Conservation (phyloP, 2,329 filamentous ascomycete genomes). For the Pseudogymnoascus sp. region DNA sequence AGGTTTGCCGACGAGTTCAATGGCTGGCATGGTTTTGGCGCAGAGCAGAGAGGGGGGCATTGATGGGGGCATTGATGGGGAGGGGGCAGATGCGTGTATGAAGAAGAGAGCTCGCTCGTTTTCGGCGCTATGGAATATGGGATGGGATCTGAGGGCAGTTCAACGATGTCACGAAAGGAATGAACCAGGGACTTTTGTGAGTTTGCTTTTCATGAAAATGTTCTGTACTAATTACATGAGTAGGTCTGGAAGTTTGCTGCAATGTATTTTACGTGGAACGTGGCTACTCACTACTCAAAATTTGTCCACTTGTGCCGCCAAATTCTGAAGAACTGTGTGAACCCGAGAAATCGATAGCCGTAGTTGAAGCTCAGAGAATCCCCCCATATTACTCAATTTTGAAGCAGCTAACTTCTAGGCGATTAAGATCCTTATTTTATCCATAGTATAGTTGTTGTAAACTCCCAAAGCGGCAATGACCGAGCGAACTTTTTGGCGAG, state of each 20-base stretch:
- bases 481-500: background rate
- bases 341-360: background rate
- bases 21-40: conserved; percentile 48
- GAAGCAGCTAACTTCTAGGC: background rate
- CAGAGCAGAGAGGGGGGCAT: background rate
- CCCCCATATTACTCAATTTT: background rate
- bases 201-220: background rate
- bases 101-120: background rate
- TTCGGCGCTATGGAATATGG: background rate
- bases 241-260: background rate
- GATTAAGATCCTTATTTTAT: background rate
- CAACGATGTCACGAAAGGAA: background rate
- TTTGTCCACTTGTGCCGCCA: background rate
- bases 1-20: conserved; percentile 67
- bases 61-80: background rate
- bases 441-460: background rate
- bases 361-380: background rate
- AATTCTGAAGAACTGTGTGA: background rate
- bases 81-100: background rate
- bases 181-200: background rate
- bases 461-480: background rate
- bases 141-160: background rate
- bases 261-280: background rate
- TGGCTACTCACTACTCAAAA: background rate
- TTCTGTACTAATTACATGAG: background rate